Evolutionary conservation across 1,284 basidiomycete genomes (phyloP).

Genomic region (Tylopilus orsonianus): DNA sequence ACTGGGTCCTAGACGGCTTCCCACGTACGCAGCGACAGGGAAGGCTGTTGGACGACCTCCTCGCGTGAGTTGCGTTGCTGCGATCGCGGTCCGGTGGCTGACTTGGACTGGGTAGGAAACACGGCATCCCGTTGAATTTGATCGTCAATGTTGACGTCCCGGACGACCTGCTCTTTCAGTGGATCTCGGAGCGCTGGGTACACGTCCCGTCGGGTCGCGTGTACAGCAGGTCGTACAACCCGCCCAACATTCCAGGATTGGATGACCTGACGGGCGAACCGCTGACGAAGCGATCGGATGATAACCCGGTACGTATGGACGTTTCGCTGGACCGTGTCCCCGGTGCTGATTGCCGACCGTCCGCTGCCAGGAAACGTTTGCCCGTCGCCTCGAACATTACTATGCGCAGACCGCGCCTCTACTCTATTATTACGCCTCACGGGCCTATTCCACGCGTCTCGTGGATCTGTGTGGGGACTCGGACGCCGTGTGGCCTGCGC

Average conservation of each 20-base stretch:
- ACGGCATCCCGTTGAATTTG: conserved; percentile 69
- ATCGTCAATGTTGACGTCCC: conserved; percentile 91
- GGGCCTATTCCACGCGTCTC: conserved; percentile 31
- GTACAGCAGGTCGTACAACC: conserved; percentile 91
- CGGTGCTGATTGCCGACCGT: conserved; percentile 6
- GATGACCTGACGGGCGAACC: conserved; percentile 96
- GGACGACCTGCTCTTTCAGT: conserved; percentile 82
- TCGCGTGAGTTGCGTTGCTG: conserved; percentile 46
- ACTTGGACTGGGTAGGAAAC: conserved; percentile 41
- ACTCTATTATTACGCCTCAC: conserved; percentile 68
- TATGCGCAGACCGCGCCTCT: conserved; percentile 85
- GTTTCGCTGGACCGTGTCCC: not conserved
- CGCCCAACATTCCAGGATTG: conserved; percentile 78
- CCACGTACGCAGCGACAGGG: conserved; percentile 92
- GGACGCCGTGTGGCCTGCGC: conserved; percentile 24
- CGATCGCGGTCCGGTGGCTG: not conserved
- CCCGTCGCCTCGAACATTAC: conserved; percentile 77
- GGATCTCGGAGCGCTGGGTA: conserved; percentile 91
- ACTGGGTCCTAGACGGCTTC: conserved; percentile 96
- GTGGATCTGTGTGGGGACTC: conserved; percentile 28
- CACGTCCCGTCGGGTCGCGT: conserved; percentile 90
- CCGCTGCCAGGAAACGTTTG: conserved; percentile 72
- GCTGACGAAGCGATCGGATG: conserved; percentile 85
- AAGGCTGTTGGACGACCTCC: conserved; percentile 72
- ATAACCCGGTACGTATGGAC: conserved; percentile 80